Evolutionary conservation across 768 basidiomycete species (phyloP).

Genomic region (Hericium coralloides): DNA sequence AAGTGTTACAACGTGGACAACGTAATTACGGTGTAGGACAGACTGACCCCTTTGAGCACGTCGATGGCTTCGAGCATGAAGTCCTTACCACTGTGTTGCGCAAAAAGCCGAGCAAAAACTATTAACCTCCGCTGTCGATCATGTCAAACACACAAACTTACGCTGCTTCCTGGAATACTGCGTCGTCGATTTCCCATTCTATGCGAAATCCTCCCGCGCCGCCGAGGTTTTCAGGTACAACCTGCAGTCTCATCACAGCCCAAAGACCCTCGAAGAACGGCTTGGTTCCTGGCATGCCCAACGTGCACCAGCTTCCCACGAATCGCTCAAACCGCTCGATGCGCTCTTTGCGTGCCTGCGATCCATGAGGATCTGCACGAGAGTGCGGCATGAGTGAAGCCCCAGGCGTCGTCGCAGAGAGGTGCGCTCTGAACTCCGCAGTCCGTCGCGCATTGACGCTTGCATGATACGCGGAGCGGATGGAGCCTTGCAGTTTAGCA

Average conservation of each 20-base stretch:
- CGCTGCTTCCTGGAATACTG: constrained; percentile 91
- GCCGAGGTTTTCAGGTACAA: constrained; percentile 69
- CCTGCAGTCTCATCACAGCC: constrained; percentile 75
- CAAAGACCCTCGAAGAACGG: constrained; percentile 78
- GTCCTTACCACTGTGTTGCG: constrained; percentile 66
- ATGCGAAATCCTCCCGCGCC: constrained; percentile 68
- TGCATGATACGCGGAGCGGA: constrained; percentile 78
- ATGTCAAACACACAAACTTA: constrained; percentile 35
- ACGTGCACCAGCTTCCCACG: constrained; percentile 73
- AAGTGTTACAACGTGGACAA: constrained; percentile 4
- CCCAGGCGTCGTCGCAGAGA: constrained; percentile 71
- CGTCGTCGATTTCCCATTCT: constrained; percentile 91
- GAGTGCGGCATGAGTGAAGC: constrained; percentile 71
- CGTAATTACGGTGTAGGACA: constrained; percentile 23
- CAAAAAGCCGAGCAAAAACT: constrained; percentile 12
- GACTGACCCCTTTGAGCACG: constrained; percentile 81
- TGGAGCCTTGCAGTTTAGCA: constrained; percentile 77
- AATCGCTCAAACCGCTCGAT: constrained; percentile 70
- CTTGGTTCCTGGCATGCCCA: constrained; percentile 82
- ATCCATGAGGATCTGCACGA: constrained; percentile 54
- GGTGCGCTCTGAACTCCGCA: constrained; percentile 80
- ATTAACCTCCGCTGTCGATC: constrained; percentile 10
- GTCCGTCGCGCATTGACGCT: constrained; percentile 67
- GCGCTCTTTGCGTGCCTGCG: constrained; percentile 68
- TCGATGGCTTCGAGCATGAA: constrained; percentile 92